Conservation (phyloP, 192 early-diverging fungal species). For the Entophlyctis luteolus region DNA sequence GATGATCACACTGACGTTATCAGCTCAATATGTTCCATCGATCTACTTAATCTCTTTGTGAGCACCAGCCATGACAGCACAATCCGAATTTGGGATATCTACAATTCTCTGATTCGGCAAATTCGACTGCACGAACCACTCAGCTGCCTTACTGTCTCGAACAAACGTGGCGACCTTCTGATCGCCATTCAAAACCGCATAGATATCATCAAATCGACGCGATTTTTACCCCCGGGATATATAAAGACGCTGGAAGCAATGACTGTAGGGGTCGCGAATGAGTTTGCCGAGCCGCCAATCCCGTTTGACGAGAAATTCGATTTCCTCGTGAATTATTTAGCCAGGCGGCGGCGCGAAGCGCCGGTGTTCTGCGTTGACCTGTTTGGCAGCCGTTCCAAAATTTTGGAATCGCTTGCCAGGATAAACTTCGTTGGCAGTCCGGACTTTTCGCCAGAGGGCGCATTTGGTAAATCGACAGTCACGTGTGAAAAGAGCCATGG, state of each 20-base stretch:
- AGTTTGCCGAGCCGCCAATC: conserved; percentile 28
- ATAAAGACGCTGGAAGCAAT: conserved; percentile 25
- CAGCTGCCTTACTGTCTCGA: conserved; percentile 34
- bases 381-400: background rate
- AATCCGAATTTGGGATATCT: conserved; percentile 42
- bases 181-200: conserved; percentile 42
- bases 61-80: conserved; percentile 34
- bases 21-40: conserved; percentile 32
- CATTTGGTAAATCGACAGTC: no score
- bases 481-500: no score
- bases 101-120: conserved; percentile 42
- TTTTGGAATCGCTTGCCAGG: background rate
- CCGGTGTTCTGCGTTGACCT: background rate
- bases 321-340: conserved; percentile 11
- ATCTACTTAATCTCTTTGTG: conserved; percentile 33
- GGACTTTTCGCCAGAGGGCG: no score
- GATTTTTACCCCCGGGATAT: conserved; percentile 37
- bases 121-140: conserved; percentile 46
- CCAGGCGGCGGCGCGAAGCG: background rate
- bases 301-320: conserved; percentile 44
- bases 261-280: background rate
- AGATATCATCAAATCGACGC: conserved; percentile 34
- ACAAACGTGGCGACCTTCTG: conserved; percentile 36
- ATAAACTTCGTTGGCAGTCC: conserved; percentile 5
- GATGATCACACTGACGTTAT: conserved; percentile 48